Conservation (phyloP, 768 basidiomycete genomes). For the Suillus spraguei region DNA sequence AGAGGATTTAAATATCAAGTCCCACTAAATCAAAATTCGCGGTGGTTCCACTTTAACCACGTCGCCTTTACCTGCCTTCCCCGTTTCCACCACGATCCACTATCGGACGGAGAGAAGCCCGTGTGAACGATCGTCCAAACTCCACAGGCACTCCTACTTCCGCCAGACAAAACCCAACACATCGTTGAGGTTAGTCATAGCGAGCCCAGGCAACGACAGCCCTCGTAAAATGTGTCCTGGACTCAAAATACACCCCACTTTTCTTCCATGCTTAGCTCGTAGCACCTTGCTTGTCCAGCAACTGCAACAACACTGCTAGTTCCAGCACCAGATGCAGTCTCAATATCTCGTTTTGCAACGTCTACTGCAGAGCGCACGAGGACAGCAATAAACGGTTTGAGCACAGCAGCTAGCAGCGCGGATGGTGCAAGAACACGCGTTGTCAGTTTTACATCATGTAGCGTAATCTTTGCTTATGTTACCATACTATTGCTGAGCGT, state of each 20-base stretch:
- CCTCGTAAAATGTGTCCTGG: conserved; percentile 45
- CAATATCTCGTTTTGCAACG: conserved; percentile 34
- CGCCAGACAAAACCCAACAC: conserved; percentile 33
- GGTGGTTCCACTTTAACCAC: not conserved
- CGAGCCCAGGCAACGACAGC: conserved; percentile 22
- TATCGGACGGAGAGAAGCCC: not conserved
- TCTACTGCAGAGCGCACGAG: conserved; percentile 38
- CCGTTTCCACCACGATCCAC: not conserved
- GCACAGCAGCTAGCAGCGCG: conserved; percentile 38
- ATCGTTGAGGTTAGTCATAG: conserved; percentile 15
- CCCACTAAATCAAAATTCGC: conserved; percentile 1
- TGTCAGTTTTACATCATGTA: too few species aligned
- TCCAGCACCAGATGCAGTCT: conserved; percentile 19
- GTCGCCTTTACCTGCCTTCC: too few species aligned
- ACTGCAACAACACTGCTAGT: conserved; percentile 18
- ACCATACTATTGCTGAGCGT: too few species aligned
- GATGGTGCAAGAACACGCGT: too few species aligned
- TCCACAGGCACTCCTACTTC: conserved; percentile 31
- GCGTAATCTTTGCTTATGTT: too few species aligned
- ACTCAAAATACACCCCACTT: conserved; percentile 33
- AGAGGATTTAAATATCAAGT: not conserved
- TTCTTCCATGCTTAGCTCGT: conserved; percentile 27
- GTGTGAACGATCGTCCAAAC: conserved; percentile 20
- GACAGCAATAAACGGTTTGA: conserved; percentile 35
- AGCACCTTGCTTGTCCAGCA: conserved; percentile 20